Percentiles rank a stretch among this genome's conserved stretches.
Conservation (phyloP, 768 basidiomycete genomes). For the Amanita molliuscula region DNA sequence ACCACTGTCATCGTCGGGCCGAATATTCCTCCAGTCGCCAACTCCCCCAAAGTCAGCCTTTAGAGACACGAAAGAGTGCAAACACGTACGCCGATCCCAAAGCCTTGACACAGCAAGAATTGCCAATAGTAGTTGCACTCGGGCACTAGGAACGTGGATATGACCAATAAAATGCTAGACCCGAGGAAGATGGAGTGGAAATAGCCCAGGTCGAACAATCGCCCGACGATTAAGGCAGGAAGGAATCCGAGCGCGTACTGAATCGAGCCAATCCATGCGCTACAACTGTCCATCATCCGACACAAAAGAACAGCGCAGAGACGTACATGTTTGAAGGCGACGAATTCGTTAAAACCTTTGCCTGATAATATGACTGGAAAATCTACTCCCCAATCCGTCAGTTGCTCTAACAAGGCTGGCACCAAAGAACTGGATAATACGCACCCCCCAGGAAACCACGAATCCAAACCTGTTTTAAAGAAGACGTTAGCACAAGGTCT, state of each 20-base stretch:
- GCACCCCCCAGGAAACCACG: too few relatives aligned
- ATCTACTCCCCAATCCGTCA: slow-evolving; percentile 25
- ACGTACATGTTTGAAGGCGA: too few relatives aligned
- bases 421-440: slow-evolving; percentile 15
- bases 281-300: too few relatives aligned
- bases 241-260: too few relatives aligned
- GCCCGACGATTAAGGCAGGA: too few relatives aligned
- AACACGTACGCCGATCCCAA: slow-evolving; percentile 42
- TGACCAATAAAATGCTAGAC: slow-evolving; percentile 42
- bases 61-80: not conserved
- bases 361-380: slow-evolving; percentile 69
- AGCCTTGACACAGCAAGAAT: slow-evolving; percentile 59
- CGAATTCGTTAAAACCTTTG: too few relatives aligned
- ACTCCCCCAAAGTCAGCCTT: slow-evolving; percentile 15
- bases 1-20: slow-evolving; percentile 49
- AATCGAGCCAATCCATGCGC: too few relatives aligned
- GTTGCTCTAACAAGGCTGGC: not conserved
- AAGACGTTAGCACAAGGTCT: too few relatives aligned
- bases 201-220: too few relatives aligned
- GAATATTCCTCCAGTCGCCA: slow-evolving; percentile 49
- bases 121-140: slow-evolving; percentile 73
- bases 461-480: too few relatives aligned
- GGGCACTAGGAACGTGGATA: slow-evolving; percentile 53
- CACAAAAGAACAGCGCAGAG: too few relatives aligned
- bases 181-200: too few relatives aligned